Percentiles rank a stretch among this genome's conserved stretches.
phyloP scores from a whole-genome alignment of 2,329 filamentous ascomycete species.

The Neophaeococcomyces aloes region DNA sequence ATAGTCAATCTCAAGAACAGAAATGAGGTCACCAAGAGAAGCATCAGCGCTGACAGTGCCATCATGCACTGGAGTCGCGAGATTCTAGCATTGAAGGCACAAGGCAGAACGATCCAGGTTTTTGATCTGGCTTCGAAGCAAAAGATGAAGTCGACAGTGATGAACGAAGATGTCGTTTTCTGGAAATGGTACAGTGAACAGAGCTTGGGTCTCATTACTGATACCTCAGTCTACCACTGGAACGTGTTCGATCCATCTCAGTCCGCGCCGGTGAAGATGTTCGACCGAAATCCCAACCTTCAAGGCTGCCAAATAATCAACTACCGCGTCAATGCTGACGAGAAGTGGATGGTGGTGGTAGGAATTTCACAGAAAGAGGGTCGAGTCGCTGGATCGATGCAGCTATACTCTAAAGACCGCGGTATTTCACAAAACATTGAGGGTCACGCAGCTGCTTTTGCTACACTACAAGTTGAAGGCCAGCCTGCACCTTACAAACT shows the following conservation, averaged over 20 bases:
- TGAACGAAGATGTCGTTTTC: conserved; percentile 95
- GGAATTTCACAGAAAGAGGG: conserved; percentile 90
- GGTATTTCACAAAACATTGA: conserved; percentile 97
- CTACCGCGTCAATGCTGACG: conserved; percentile 89
- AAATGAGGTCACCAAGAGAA: conserved; percentile 87
- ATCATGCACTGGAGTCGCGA: conserved; percentile 98
- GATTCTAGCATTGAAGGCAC: conserved; percentile 92
- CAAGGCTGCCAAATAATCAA: conserved; percentile 97
- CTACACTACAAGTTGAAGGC: conserved; percentile 76
- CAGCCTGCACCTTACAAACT: conserved; percentile 85
- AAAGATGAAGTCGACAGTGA: conserved; percentile 92
- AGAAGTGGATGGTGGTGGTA: conserved; percentile 97
- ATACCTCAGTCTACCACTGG: conserved; percentile 91
- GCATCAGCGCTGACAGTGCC: conserved; percentile 98
- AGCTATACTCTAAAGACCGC: conserved; percentile 90
- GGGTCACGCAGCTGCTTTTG: conserved; percentile 91
- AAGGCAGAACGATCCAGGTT: conserved; percentile 89
- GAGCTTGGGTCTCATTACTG: conserved; percentile 80
- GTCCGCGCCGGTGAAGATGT: conserved; percentile 73
- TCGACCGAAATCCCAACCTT: conserved; percentile 87
- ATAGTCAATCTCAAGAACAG: conserved; percentile 96
- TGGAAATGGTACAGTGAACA: conserved; percentile 98
- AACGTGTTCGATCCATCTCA: conserved; percentile 82
- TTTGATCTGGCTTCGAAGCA: conserved; percentile 88
- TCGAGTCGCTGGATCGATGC: conserved; percentile 90